Percentiles rank a stretch among this genome's conserved stretches.
Evolutionary conservation across 768 basidiomycete genomes (phyloP).

Genomic region (Ephemerocybe angulata): DNA sequence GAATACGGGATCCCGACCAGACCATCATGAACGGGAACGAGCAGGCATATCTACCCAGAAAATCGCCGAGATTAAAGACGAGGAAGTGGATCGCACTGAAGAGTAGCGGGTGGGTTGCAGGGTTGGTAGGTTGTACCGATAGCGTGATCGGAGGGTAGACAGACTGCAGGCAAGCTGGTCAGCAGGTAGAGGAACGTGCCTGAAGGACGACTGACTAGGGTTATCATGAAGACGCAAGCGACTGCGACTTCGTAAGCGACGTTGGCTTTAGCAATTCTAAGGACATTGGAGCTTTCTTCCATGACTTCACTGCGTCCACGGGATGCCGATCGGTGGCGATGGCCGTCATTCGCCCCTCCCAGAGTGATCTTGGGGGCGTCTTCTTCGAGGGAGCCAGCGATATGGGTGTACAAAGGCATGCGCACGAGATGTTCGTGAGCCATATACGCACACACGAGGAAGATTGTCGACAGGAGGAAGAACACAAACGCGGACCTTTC

Average conservation of each 20-base stretch:
- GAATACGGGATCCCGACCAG: constrained; percentile 64
- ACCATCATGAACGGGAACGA: constrained; percentile 61
- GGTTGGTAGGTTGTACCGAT: constrained; percentile 65
- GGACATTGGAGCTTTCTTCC: constrained; percentile 40
- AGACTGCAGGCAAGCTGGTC: constrained; percentile 44
- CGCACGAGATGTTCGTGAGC: constrained; percentile 57
- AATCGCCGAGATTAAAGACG: constrained; percentile 70
- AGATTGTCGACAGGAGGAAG: constrained; percentile 66
- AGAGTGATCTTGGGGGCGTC: constrained; percentile 20
- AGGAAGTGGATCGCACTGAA: constrained; percentile 80
- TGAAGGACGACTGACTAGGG: constrained; percentile 53
- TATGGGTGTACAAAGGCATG: constrained; percentile 54
- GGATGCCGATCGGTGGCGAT: constrained; percentile 9
- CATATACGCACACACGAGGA: constrained; percentile 50
- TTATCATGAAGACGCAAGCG: constrained; percentile 72
- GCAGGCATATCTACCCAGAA: constrained; percentile 65
- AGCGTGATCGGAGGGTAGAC: constrained; percentile 86
- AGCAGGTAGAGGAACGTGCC: neutral
- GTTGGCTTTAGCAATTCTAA: constrained; percentile 62
- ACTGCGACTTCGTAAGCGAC: constrained; percentile 66
- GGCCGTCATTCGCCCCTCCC: constrained; percentile 29
- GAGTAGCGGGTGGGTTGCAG: constrained; percentile 69
- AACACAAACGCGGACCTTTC: constrained; percentile 70
- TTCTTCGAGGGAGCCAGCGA: constrained; percentile 47
- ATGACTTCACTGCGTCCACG: constrained; percentile 12